These are phyloP conservation scores for Trichoderma oligosporum DNA, from an alignment of 2,329 filamentous ascomycete species.

Conservation along the genomic window DNA sequence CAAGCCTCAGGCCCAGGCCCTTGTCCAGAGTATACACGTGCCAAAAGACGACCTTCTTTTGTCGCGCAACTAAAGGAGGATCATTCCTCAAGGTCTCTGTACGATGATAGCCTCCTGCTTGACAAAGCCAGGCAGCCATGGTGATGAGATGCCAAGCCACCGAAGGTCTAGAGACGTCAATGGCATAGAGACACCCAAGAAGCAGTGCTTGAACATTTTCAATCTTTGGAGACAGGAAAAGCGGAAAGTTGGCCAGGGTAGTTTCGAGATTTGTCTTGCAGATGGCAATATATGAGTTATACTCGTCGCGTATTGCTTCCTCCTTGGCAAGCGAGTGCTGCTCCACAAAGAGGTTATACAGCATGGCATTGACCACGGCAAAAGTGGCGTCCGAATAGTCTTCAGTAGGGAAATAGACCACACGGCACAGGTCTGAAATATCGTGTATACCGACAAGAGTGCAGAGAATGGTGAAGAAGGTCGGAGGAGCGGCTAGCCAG, in stretches of 20 bases:
- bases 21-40: conserved; percentile 56
- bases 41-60: conserved; percentile 47
- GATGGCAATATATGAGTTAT: conserved; percentile 37
- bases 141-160: conserved; percentile 62
- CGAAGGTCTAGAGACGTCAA: conserved; percentile 59
- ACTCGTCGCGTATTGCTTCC: conserved; percentile 33
- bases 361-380: conserved; percentile 47
- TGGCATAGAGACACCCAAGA: conserved; percentile 59
- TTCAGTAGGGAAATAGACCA: conserved; percentile 50
- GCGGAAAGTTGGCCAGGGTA: conserved; percentile 47
- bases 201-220: conserved; percentile 56
- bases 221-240: conserved; percentile 53
- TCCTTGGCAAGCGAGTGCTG: conserved; percentile 38
- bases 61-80: conserved; percentile 30
- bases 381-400: conserved; percentile 49
- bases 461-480: conserved; percentile 49
- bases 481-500: conserved; percentile 41
- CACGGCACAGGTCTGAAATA: conserved; percentile 48
- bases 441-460: conserved; percentile 47
- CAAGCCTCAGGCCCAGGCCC: conserved; percentile 55
- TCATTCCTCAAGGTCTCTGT: conserved; percentile 34
- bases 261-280: conserved; percentile 50
- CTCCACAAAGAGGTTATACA: conserved; percentile 50
- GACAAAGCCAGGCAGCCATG: conserved; percentile 56
- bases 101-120: conserved; percentile 60